Evolutionary conservation across 169 alveolate species (phyloP).

Genomic region (Condylostoma magnum): DNA sequence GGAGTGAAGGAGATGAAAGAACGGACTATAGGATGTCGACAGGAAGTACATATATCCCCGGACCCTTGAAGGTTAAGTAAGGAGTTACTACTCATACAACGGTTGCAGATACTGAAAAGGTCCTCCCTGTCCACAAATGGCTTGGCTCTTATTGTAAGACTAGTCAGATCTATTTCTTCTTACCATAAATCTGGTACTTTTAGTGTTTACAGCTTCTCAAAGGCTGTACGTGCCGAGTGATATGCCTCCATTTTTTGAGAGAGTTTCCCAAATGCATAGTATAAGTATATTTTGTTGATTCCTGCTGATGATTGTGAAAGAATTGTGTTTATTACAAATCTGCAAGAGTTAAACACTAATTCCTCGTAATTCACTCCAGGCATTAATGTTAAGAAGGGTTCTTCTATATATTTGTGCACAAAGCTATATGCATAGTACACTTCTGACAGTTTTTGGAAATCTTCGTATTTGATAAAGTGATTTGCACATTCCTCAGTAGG

Average conservation of each 20-base stretch:
- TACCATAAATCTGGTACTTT: slow-evolving; percentile 75
- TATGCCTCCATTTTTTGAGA: slow-evolving; percentile 70
- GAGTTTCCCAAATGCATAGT: slow-evolving; percentile 69
- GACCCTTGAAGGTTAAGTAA: slow-evolving; percentile 45
- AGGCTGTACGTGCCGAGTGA: slow-evolving; percentile 77
- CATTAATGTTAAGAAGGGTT: slow-evolving; percentile 58
- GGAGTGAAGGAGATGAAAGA: slow-evolving; percentile 72
- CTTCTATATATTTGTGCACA: slow-evolving; percentile 73
- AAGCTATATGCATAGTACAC: slow-evolving; percentile 72
- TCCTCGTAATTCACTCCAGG: slow-evolving; percentile 66
- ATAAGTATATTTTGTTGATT: slow-evolving; percentile 59
- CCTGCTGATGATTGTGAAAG: slow-evolving; percentile 59
- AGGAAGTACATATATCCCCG: slow-evolving; percentile 74
- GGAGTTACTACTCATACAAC: slow-evolving; percentile 73
- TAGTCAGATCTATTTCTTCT: slow-evolving; percentile 76
- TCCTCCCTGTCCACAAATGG: slow-evolving; percentile 81
- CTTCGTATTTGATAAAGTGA: slow-evolving; percentile 58
- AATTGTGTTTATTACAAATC: slow-evolving; percentile 67
- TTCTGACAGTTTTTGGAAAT: slow-evolving; percentile 62
- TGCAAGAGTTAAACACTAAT: slow-evolving; percentile 69
- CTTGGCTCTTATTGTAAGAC: slow-evolving; percentile 61
- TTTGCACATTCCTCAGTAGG: slow-evolving; percentile 54
- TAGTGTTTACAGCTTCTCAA: slow-evolving; percentile 68
- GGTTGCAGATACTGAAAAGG: slow-evolving; percentile 68
- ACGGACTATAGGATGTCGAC: slow-evolving; percentile 77